Base-by-base conservation (phyloP, 306 rosid genomes). In the Vachellia collinsii region DNA sequence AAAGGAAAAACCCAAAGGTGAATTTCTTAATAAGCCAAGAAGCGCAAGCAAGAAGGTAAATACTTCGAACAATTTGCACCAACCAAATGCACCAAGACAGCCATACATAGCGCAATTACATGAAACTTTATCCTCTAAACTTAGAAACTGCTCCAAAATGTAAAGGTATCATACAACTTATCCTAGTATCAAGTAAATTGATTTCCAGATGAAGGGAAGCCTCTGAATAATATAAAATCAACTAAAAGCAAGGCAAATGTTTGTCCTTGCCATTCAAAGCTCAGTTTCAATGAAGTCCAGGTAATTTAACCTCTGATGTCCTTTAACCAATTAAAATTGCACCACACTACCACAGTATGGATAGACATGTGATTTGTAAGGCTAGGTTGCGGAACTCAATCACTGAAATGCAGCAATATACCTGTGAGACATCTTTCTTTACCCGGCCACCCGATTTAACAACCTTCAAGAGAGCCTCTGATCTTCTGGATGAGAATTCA, bases 401-500 rank as follows among this genome's bases (percentile, higher is more conserved):
- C 36, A 44, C 42, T 20, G 47, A 64, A 43, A 80, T 37, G 56
- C 42, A 76, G 43, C 75, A 41, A 72, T 19, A 20, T 68, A 94
- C 97, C 92, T 86, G 86, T 62, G 75, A 42, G 48, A 85, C 92
- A 22, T 82, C 83, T 78, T 85, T 93, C 85, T 84, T 93, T 69
- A 93, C 66, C 82, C 89, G 86, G 44, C 94, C 93, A 68, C 96
- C 98, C 10, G 80, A 68, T 34, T 86, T 88, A 46, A 93, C 84
- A 70, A 81, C 84, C 84, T 78, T 89, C 58, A 95, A 54, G 61
- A 95, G 97, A 85, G 96, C 91, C 77, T 89, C 96, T 13, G 97
- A 95, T 88, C 98, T 90, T 91, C 87, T 88, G 12, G 93, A 87
- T 80, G 82, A 81, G 87, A 95, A 95, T 39, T 93, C 98, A 1